Conservation (phyloP, 768 basidiomycete species). For the Botryobasidium botryosum region DNA sequence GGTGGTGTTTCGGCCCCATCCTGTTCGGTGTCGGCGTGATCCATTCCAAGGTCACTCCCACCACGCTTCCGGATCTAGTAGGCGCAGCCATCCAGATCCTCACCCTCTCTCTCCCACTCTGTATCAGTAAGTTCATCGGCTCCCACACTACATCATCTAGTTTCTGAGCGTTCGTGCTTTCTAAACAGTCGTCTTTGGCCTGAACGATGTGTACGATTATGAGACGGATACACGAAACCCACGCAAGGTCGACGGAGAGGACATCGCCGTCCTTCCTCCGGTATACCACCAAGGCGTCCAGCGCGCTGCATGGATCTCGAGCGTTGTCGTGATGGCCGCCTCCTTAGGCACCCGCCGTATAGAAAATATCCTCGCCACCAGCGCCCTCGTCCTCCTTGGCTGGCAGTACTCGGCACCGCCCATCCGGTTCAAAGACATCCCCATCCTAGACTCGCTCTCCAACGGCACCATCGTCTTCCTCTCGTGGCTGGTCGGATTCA, state of each 20-base stretch:
- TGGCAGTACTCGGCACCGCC: constrained; percentile 14
- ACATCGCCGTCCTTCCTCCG: constrained; percentile 12
- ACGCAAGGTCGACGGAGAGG: constrained; percentile 8
- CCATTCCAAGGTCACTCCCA: constrained; percentile 9
- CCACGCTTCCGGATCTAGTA: background rate
- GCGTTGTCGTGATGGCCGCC: constrained; percentile 7
- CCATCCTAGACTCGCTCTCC: constrained; percentile 12
- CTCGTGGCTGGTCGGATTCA: constrained; percentile 10
- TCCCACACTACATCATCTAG: background rate
- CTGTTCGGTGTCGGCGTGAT: constrained; percentile 12
- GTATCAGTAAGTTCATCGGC: constrained; percentile 9
- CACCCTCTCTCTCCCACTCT: constrained; percentile 11
- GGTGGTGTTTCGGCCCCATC: constrained; percentile 13
- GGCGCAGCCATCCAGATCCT: constrained; percentile 4
- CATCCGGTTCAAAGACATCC: constrained; percentile 11
- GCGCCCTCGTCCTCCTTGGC: constrained; percentile 8
- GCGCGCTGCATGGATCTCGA: constrained; percentile 11
- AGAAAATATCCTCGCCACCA: constrained; percentile 7
- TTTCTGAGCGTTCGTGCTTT: background rate
- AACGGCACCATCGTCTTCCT: constrained; percentile 13
- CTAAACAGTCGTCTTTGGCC: constrained; percentile 14
- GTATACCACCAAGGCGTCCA: constrained; percentile 9
- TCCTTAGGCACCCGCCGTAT: constrained; percentile 2
- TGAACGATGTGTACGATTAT: constrained; percentile 14
- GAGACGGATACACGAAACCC: constrained; percentile 11